Percentiles rank a stretch among this genome's conserved stretches.
These are phyloP conservation scores for Blepharisma stoltei DNA, from an alignment of 73 alveolate species.

Conservation along the genomic window DNA sequence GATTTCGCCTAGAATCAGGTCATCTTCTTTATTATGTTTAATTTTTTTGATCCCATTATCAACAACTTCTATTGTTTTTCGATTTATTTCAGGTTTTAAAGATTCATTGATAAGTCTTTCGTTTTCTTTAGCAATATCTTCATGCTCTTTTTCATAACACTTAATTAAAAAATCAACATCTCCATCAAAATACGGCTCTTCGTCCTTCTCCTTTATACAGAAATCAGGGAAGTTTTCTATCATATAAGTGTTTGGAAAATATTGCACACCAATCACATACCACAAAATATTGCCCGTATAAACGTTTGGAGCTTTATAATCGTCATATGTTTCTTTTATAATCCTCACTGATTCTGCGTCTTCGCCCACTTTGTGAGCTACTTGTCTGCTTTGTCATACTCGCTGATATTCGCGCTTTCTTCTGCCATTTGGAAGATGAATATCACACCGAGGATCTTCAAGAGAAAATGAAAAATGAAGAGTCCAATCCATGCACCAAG, in stretches of 20 bases:
- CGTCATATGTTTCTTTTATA: neutral
- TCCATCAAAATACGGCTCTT: neutral
- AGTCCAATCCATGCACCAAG: neutral
- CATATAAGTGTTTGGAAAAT: neutral
- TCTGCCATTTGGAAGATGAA: neutral
- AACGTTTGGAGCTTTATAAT: neutral
- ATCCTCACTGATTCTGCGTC: neutral
- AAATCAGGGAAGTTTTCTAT: neutral
- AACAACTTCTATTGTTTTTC: neutral
- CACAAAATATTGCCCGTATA: neutral
- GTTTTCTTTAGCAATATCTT: neutral
- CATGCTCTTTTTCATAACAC: neutral
- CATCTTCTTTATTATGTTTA: conserved; percentile 1
- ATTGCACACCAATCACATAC: neutral
- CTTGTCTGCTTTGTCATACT: neutral
- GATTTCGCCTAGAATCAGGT: neutral
- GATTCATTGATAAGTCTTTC: neutral
- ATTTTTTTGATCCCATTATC: too few species aligned
- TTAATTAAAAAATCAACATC: neutral
- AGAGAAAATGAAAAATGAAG: neutral
- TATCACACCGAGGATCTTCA: neutral
- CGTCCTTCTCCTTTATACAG: neutral
- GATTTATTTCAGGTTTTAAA: neutral
- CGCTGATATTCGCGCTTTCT: conserved; percentile 1
- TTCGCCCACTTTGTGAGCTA: neutral